phyloP scores from a whole-genome alignment of 192 early-diverging fungal genomes.

The Lobosporangium transversale region DNA sequence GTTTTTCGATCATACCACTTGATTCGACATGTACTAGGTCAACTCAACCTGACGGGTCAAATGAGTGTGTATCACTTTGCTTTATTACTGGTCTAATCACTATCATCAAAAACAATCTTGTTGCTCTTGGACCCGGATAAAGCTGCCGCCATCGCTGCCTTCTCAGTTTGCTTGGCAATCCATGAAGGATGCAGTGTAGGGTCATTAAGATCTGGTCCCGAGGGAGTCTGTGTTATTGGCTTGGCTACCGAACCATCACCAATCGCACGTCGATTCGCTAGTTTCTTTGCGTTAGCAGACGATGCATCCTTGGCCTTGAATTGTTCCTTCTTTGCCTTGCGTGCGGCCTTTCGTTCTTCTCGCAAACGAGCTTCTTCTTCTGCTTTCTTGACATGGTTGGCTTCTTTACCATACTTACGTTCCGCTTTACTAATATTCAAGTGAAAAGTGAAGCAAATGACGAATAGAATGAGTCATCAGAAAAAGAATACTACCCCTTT shows the following conservation, averaged over 20 bases:
- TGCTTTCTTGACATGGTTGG: conserved; percentile 64
- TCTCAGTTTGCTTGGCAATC: conserved; percentile 51
- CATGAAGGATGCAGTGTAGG: conserved; percentile 50
- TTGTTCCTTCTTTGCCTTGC: conserved; percentile 23
- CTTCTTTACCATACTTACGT: conserved; percentile 62
- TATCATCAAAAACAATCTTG: conserved; percentile 62
- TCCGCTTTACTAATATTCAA: conserved; percentile 46
- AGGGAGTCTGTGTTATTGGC: conserved; percentile 6
- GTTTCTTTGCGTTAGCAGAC: conserved; percentile 30
- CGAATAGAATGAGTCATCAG: background rate
- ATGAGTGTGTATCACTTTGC: too few species aligned
- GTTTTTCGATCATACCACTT: too few species aligned
- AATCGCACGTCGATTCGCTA: conserved; percentile 26
- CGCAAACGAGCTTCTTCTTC: conserved; percentile 52
- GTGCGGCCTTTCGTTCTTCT: conserved; percentile 46
- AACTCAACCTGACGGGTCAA: background rate
- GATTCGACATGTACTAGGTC: background rate
- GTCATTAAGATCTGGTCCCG: conserved; percentile 40
- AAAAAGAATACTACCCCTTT: too few species aligned
- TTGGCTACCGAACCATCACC: conserved; percentile 28
- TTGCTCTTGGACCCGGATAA: conserved; percentile 59
- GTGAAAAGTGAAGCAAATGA: background rate
- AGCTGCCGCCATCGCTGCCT: conserved; percentile 50
- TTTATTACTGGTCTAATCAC: too few species aligned
- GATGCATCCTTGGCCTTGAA: conserved; percentile 41